These are phyloP conservation scores for Circinella minor DNA, from an alignment of 371 early-diverging fungal species.

Conservation along the genomic window DNA sequence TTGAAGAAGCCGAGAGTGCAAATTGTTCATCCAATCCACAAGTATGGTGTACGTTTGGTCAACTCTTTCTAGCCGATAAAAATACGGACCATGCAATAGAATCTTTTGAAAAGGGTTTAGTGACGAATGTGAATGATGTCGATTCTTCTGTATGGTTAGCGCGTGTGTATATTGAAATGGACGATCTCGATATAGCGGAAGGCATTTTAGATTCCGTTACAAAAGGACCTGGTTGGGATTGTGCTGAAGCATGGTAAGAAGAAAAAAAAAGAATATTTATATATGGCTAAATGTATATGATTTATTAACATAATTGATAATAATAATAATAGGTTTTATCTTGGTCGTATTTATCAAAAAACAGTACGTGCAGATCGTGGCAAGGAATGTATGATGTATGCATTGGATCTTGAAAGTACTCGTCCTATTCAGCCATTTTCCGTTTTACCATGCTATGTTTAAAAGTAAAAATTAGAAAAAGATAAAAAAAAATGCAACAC, in stretches of 20 bases:
- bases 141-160: constrained; percentile 51
- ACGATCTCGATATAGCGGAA: constrained; percentile 58
- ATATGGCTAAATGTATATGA: not conserved
- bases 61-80: constrained; percentile 42
- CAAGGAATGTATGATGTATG: constrained; percentile 72
- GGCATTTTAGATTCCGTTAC: constrained; percentile 58
- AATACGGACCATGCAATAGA: constrained; percentile 52
- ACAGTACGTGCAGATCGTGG: constrained; percentile 61
- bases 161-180: constrained; percentile 44
- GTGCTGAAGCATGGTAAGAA: constrained; percentile 67
- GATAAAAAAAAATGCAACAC: not conserved
- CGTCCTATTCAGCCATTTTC: constrained; percentile 68
- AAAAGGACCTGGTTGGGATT: constrained; percentile 65
- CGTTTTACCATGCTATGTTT: constrained; percentile 45
- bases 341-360: constrained; percentile 58
- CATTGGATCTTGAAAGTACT: constrained; percentile 70
- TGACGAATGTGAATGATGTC: constrained; percentile 53
- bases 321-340: constrained; percentile 46
- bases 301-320: not conserved
- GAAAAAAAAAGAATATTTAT: no score
- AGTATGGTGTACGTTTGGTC: constrained; percentile 66
- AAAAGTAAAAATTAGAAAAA: not conserved
- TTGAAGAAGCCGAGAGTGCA: constrained; percentile 70
- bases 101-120: constrained; percentile 59
- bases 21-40: constrained; percentile 52